These are phyloP conservation scores for Paecilomyces sp. DNA, from an alignment of 2,329 filamentous ascomycete genomes.

Conservation along the genomic window DNA sequence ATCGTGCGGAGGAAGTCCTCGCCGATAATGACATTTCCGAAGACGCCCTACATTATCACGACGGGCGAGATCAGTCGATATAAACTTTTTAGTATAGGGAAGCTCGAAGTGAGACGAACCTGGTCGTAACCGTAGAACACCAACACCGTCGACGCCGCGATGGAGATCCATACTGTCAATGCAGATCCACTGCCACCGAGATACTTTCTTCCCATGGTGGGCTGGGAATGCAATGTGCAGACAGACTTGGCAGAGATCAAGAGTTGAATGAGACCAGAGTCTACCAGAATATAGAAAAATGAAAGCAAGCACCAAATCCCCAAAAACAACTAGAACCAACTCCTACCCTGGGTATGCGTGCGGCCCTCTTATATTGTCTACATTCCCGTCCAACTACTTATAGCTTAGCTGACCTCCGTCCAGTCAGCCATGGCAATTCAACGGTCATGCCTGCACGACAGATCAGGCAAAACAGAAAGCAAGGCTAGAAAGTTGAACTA, in stretches of 20 bases:
- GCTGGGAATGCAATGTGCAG: background rate
- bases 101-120: constrained; percentile 11
- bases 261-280: background rate
- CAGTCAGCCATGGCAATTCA: background rate
- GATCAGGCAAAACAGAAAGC: background rate
- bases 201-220: constrained; percentile 39
- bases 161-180: constrained; percentile 47
- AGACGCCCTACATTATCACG: constrained; percentile 6
- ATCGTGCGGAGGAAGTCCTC: constrained; percentile 1
- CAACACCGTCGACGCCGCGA: constrained; percentile 44
- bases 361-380: too few species aligned
- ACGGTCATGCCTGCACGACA: background rate
- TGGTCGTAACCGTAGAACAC: constrained; percentile 45
- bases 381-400: background rate
- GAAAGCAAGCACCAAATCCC: background rate
- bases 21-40: constrained; percentile 9
- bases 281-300: background rate
- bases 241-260: background rate
- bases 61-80: background rate
- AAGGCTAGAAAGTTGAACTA: background rate
- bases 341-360: too few species aligned
- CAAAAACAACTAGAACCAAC: too few species aligned
- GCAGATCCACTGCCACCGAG: constrained; percentile 44
- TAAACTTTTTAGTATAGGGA: background rate
- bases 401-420: background rate